Evolutionary conservation across 306 rosid genomes (phyloP), one percentile per base, ranked within the genome.

Genomic region (Glycine soja): DNA sequence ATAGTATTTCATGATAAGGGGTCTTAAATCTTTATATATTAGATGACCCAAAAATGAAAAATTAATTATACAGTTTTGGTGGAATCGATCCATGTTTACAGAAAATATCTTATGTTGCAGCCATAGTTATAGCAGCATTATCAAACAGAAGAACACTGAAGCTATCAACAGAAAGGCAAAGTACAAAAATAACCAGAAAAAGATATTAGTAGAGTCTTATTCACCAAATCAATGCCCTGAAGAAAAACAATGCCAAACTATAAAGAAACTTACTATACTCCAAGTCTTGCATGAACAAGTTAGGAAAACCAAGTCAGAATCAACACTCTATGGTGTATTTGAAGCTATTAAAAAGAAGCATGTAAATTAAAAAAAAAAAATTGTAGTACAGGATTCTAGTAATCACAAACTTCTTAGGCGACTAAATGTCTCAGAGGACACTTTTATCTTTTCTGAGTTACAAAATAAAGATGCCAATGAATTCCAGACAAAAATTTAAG

Each of bases 361-460:
- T 62, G 8, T 4, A 42, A 18, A 24, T 24, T 36, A 54, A 67
- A 6, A n/a, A 7, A 7, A 4, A 63, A 50, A 72, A 19, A 4
- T 61, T 38, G 52, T 10, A 48, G 45, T 47, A 66, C 13, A 65
- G 1, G 34, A 48, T 30, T 82, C 24, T 62, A 50, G 38, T 51
- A 77, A 88, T 86, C 78, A 88, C 52, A 77, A 78, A 51, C 38
- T 80, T 63, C 30, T 24, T 24, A 24, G 30, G 30, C 30, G 30
- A 24, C 30, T 24, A 24, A 24, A 24, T 24, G 30, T 24, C 30
- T 24, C 30, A 24, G 1, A 24, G 30, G 30, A 24, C 30, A 24
- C 30, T 24, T 24, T 24, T 24, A 24, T 24, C 30, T 24, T 24
- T 24, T 24, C 30, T 24, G 30, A 24, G 30, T 24, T 24, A 24